Base-by-base conservation (phyloP, 441 rosid genomes). In the Populus hybrid region DNA sequence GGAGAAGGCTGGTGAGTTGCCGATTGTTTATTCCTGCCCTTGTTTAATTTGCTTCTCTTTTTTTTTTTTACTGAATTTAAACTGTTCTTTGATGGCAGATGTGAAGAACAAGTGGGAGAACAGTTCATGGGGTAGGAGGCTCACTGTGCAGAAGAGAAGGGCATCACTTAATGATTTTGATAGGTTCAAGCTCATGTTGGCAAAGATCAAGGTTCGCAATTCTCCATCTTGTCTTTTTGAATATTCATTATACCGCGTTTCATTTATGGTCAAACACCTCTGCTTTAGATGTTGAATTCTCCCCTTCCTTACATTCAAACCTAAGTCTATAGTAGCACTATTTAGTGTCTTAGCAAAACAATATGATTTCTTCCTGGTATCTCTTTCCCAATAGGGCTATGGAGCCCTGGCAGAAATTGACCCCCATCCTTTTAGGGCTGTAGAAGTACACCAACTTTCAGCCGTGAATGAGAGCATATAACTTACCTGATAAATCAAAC, bases 51-150 rank as follows among this genome's bases (percentile, higher is more conserved):
- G 4, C 32, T 30, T 30, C 0, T 30, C 3, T n/a, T 3, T 8
- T 32, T 2, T 12, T 30, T 1, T 10, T 4, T 20, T 0, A 38
- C 6, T 5, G 73, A 11, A 24, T 5, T 54, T 67, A 8, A 23
- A 14, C 61, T 46, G 2, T 36, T 8, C 30, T 21, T 3, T 63
- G n/a, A 67, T 11, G 38, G 70, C 83, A 94, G 98, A 94, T 83
- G 98, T 94, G 63, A 90, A 91, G 83, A 90, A 88, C 85, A 93
- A 84, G 80, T 94, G 98, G 98, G 98, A 94, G 78, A 93, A 84
- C 8, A 94, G 98, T 84, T 91, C 97, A 0, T 92, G 98, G 98
- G 97, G 97, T 32, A 91, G 96, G 81, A 94, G 91, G 85, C 87
- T 94, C 26, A 93, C 89, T 74, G 97, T 93, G 66, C 94, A 90